These are phyloP conservation scores for Mucor saturninus DNA, from an alignment of 371 early-diverging fungal genomes.

Conservation along the genomic window DNA sequence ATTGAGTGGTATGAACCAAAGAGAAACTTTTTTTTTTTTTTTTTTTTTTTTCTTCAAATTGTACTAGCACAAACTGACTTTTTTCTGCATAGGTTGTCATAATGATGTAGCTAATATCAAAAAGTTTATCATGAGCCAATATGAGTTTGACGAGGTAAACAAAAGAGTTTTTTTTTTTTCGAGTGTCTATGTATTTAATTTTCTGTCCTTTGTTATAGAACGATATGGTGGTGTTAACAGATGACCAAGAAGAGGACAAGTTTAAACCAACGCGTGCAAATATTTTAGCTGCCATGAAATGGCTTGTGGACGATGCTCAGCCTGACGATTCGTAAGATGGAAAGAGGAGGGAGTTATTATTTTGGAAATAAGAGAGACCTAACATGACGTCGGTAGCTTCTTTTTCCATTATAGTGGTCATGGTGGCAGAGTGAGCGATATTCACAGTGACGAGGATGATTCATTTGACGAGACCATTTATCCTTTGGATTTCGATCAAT, in stretches of 20 bases:
- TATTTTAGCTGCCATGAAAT: conserved; percentile 80
- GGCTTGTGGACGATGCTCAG: conserved; percentile 86
- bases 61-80: background rate
- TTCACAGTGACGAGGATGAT: conserved; percentile 85
- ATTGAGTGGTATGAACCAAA: conserved; percentile 56
- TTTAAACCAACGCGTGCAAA: conserved; percentile 82
- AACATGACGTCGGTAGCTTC: background rate
- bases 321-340: conserved; percentile 79
- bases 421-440: conserved; percentile 65
- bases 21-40: background rate
- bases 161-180: conserved; percentile 14
- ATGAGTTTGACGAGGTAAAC: conserved; percentile 64
- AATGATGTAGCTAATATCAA: conserved; percentile 91
- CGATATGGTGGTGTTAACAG: conserved; percentile 85
- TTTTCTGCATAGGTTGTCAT: conserved; percentile 70
- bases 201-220: conserved; percentile 13
- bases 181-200: no score
- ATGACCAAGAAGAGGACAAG: conserved; percentile 74
- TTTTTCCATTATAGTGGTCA: conserved; percentile 91
- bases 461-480: conserved; percentile 65
- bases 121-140: conserved; percentile 66
- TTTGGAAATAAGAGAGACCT: no score
- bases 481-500: conserved; percentile 80
- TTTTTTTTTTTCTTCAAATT: background rate
- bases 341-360: no score